Evolutionary conservation across 148 eudicot species (phyloP), one percentile per base, ranked within the genome.

Genomic region (Camellia granthamiana): DNA sequence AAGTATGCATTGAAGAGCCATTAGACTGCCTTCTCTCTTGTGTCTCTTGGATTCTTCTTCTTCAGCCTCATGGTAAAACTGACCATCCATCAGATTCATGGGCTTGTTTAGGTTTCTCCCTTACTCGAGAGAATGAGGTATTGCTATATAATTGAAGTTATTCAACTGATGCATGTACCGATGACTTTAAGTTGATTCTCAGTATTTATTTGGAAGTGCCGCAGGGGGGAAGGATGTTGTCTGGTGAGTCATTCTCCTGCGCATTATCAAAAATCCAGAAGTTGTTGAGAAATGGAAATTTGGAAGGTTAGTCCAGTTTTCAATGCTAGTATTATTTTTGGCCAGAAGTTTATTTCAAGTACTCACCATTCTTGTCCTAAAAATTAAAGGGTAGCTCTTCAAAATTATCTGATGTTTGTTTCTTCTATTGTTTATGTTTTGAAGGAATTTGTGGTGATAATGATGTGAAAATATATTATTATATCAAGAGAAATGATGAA

Each of bases 41-140:
- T 77, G 80, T 90, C 80, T 90, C 88, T 62, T 88, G 89, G 90
- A 85, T 90, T 83, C 89, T 88, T 81, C 78, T 88, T 66, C 87
- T 90, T 83, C 92, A 88, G 81, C 92, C 88, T 55, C 86, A 78
- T 74, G 82, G 84, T 54, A 85, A 77, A 81, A 72, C 83, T 69
- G 85, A 77, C 52, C 82, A 74, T 60, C 79, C 79, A 67, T 55
- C 82, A 55, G 89, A 84, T 69, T 70, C 88, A 67, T 83, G 86
- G 87, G 69, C 87, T 68, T 87, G 86, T 84, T 90, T 88, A 80
- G 92, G 90, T 49, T 90, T 90, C 85, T 88, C 89, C 51, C 85
- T 90, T 75, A 81, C 92, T 14, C 92, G 86, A 84, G 92, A 88
- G 6, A 81, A 81, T 78, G 92, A 90, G 90, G 92, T 90, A 80